Base-by-base conservation (phyloP, 2,329 filamentous ascomycete genomes). In the Exutisphaerella laricina region DNA sequence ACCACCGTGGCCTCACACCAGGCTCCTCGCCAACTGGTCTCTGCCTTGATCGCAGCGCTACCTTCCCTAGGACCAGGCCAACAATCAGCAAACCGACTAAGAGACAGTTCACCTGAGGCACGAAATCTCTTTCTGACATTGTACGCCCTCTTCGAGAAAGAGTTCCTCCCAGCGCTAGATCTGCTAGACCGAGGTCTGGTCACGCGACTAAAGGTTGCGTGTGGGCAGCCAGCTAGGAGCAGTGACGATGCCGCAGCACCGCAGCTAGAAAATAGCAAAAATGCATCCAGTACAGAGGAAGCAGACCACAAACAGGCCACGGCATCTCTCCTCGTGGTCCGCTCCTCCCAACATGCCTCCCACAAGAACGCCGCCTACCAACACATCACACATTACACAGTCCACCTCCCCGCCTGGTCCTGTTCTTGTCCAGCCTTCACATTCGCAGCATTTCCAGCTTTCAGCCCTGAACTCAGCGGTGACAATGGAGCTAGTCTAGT, bases 341-440 rank as follows among this genome's bases (percentile, higher is more conserved):
- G 73, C 55, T 88, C 84, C 25, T 74, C 69, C 32, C 69, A 71
- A 44, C 54, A 55, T 49, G 34, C 45, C 20, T 56, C 57, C 53
- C 53, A 58, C 49, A 47, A 48, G 17, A 45, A 46, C 46, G 30
- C 43, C 4, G 37, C 34, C 26, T 28, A 63, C 63, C 26, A 58
- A 60, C 44, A 51, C 23, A 39, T 48, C 35, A 51, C 43, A 38
- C 90, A 94, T 66, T 94, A 96, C 65, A 71, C 85, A 55, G 85
- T 97, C 12, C 78, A 82, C 7, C 73, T 89, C 1, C 56, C 64
- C 1, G 79, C 83, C 1, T 97, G 92, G 92, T 88, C 84, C 63
- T 98, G 92, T 65, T 86, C 80, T 1, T 98, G 92, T 68, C 84
- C 88, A 3, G 82, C 80, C 1, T 97, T 97, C 64, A 75, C 83